Percentiles rank a stretch among this genome's conserved stretches.
Evolutionary conservation across 1,139 yeast species (phyloP).

Genomic region (Hyphopichia pseudoburtonii): DNA sequence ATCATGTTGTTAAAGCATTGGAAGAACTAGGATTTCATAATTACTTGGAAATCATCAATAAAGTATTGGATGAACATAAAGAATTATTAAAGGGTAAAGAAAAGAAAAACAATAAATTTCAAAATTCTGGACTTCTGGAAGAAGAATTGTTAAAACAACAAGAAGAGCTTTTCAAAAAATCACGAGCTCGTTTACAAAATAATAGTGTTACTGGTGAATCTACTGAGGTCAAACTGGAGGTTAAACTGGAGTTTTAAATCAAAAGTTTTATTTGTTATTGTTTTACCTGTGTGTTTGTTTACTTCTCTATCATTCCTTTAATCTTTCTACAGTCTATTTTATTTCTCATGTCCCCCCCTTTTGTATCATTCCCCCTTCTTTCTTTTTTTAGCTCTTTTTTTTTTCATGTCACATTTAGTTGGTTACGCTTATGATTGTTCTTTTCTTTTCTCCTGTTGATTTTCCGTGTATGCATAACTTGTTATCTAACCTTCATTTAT

Average conservation of each 20-base stretch:
- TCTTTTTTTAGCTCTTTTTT: neutral
- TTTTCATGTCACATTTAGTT: neutral
- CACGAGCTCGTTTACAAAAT: conserved; percentile 70
- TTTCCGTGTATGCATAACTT: neutral
- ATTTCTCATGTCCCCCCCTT: too few species aligned
- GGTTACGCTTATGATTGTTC: neutral
- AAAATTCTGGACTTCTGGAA: conserved; percentile 86
- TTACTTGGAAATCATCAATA: conserved; percentile 79
- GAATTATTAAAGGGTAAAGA: conserved; percentile 87
- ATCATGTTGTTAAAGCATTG: conserved; percentile 90
- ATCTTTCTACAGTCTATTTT: too few species aligned
- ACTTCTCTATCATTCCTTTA: too few species aligned
- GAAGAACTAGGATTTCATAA: conserved; percentile 85
- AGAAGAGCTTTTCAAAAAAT: conserved; percentile 86
- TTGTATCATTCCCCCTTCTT: too few species aligned
- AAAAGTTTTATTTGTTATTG: too few species aligned
- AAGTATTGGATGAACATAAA: conserved; percentile 82
- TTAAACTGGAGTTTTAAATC: neutral
- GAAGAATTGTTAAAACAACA: conserved; percentile 91
- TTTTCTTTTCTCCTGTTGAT: neutral
- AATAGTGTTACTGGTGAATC: conserved; percentile 7
- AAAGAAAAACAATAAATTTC: conserved; percentile 88
- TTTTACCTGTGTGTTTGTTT: too few species aligned
- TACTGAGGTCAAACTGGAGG: conserved; percentile 4
- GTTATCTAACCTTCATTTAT: too few species aligned